These are phyloP conservation scores for Dentipellis sp. DNA, from an alignment of 768 basidiomycete genomes.

Conservation along the genomic window DNA sequence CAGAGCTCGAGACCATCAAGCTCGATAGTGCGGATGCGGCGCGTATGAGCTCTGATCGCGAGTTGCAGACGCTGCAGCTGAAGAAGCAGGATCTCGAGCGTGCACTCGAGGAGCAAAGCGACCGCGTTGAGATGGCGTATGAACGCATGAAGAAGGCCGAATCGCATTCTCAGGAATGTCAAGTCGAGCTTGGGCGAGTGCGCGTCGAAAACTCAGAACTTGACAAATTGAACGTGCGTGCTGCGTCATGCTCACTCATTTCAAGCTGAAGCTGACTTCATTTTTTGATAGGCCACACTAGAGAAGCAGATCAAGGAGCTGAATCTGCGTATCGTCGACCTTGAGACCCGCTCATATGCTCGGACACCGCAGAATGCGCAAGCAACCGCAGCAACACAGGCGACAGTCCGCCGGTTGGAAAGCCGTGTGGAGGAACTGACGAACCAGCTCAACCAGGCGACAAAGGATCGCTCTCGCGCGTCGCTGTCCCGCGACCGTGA, in stretches of 20 bases:
- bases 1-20: conserved; percentile 75
- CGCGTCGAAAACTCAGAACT: conserved; percentile 77
- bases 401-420: conserved; percentile 50
- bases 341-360: conserved; percentile 70
- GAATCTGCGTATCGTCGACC: conserved; percentile 72
- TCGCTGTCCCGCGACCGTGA: conserved; percentile 37
- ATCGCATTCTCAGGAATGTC: conserved; percentile 61
- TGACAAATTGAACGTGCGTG: conserved; percentile 64
- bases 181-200: conserved; percentile 65
- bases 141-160: conserved; percentile 82
- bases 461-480: conserved; percentile 32
- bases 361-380: conserved; percentile 47
- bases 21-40: conserved; percentile 61
- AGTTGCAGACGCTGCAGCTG: conserved; percentile 65
- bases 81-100: conserved; percentile 79
- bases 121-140: conserved; percentile 59
- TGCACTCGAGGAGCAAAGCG: conserved; percentile 69
- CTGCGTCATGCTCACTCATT: conserved; percentile 8
- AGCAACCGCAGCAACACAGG: conserved; percentile 15
- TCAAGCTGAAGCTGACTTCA: conserved; percentile 1
- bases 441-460: conserved; percentile 44
- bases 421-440: conserved; percentile 67
- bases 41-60: conserved; percentile 62
- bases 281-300: conserved; percentile 50
- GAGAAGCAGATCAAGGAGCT: conserved; percentile 84